Conservation (phyloP, 2,329 filamentous ascomycete species). For the Aspergillus costaricaensis region DNA sequence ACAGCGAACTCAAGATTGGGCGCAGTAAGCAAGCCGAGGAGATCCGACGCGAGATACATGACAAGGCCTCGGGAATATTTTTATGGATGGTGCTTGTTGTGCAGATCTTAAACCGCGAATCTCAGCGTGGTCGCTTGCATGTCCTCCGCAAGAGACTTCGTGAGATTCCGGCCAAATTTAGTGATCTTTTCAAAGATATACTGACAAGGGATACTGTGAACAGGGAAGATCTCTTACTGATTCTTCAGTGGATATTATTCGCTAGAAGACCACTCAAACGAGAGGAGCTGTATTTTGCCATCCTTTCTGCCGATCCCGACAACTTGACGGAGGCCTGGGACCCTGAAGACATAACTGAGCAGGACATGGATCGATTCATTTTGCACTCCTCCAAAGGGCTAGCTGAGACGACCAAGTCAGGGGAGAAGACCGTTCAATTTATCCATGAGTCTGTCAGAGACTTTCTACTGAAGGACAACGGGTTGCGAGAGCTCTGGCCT, state of each 20-base stretch:
- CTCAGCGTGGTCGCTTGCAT: conserved; percentile 30
- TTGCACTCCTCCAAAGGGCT: conserved; percentile 35
- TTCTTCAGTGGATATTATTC: conserved; percentile 57
- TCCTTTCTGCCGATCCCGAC: background rate
- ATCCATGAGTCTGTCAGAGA: conserved; percentile 41
- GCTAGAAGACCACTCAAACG: conserved; percentile 28
- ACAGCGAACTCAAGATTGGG: conserved; percentile 30
- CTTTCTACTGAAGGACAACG: conserved; percentile 32
- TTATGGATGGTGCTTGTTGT: conserved; percentile 50
- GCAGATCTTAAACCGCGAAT: conserved; percentile 47
- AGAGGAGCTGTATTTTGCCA: conserved; percentile 7
- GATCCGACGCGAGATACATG: conserved; percentile 34
- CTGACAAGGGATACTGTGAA: conserved; percentile 51
- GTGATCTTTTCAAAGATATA: conserved; percentile 43
- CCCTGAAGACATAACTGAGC: background rate
- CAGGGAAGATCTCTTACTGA: conserved; percentile 45
- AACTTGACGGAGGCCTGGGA: background rate
- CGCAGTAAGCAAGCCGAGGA: conserved; percentile 21
- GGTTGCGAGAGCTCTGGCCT: conserved; percentile 33
- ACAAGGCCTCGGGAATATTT: conserved; percentile 48
- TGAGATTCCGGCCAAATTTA: conserved; percentile 45
- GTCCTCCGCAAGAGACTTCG: conserved; percentile 35
- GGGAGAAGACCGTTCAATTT: conserved; percentile 33
- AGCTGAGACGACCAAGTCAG: conserved; percentile 29
- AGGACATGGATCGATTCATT: conserved; percentile 19